Evolutionary conservation across 1,284 basidiomycete genomes (phyloP).

Genomic region (Meira miltonrushii): DNA sequence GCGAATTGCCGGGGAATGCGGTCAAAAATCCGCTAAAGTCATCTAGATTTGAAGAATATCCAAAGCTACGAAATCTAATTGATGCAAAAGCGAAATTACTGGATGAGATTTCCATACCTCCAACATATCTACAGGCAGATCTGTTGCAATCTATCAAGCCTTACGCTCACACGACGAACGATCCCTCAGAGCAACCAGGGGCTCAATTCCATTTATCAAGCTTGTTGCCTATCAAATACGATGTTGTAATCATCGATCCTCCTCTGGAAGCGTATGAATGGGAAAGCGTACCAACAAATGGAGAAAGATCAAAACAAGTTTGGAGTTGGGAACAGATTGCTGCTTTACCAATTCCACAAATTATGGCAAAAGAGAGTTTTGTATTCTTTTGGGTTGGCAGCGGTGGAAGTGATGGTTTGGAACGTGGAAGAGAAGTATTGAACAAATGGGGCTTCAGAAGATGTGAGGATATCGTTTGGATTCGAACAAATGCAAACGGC

Average conservation of each 20-base stretch:
- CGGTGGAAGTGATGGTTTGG: constrained; percentile 81
- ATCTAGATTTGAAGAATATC: constrained; percentile 74
- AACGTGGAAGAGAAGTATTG: constrained; percentile 82
- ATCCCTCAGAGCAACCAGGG: not conserved
- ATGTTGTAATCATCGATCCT: constrained; percentile 86
- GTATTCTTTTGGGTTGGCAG: constrained; percentile 95
- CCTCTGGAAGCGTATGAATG: constrained; percentile 59
- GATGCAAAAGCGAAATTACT: constrained; percentile 39
- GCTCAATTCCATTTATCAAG: constrained; percentile 27
- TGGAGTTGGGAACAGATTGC: constrained; percentile 80
- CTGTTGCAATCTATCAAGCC: constrained; percentile 15
- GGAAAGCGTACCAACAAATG: constrained; percentile 21
- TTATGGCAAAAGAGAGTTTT: constrained; percentile 76
- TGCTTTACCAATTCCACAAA: constrained; percentile 71
- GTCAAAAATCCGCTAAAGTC: constrained; percentile 54
- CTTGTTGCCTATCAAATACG: constrained; percentile 67
- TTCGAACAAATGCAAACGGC: constrained; percentile 74
- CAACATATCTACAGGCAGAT: constrained; percentile 38
- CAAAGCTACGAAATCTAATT: constrained; percentile 38
- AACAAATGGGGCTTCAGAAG: constrained; percentile 90
- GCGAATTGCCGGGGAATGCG: constrained; percentile 38
- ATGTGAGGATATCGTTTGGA: constrained; percentile 96
- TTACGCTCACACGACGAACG: constrained; percentile 5
- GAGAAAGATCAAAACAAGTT: constrained; percentile 5
- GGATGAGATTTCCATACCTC: constrained; percentile 26